phyloP scores from a whole-genome alignment of 2,329 filamentous ascomycete species.

The Leptographium procerum region DNA sequence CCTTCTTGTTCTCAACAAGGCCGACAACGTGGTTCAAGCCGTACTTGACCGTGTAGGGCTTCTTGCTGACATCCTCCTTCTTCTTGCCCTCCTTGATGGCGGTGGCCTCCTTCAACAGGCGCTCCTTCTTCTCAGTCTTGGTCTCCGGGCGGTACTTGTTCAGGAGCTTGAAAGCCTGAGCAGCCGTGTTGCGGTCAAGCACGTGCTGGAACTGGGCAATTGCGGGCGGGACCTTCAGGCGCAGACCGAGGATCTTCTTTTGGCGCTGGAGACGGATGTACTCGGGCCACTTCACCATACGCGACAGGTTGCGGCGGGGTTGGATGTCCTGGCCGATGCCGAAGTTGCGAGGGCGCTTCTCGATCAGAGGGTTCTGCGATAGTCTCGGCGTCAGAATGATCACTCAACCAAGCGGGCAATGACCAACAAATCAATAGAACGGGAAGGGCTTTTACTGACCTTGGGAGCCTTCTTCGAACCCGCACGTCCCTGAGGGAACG shows the following conservation, averaged over 20 bases:
- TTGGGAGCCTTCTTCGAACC: conserved; percentile 88
- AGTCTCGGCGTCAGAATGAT: conserved; percentile 11
- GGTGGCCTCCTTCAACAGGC: conserved; percentile 93
- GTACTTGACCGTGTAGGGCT: conserved; percentile 99
- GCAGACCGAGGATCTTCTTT: conserved; percentile 92
- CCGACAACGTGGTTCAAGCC: conserved; percentile 99
- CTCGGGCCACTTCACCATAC: conserved; percentile 99
- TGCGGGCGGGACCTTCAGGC: conserved; percentile 94
- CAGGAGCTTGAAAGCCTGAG: conserved; percentile 96
- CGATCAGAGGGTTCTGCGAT: conserved; percentile 97
- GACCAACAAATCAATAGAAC: neutral
- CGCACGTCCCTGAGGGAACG: conserved; percentile 91
- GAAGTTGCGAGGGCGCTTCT: conserved; percentile 96
- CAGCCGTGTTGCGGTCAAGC: conserved; percentile 91
- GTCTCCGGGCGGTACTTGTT: conserved; percentile 99
- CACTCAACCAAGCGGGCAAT: neutral
- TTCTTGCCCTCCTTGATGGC: conserved; percentile 98
- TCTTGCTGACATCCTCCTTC: conserved; percentile 99
- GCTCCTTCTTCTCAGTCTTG: conserved; percentile 99
- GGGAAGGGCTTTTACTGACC: conserved; percentile 47
- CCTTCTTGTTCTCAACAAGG: conserved; percentile 99
- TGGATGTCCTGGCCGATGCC: conserved; percentile 99
- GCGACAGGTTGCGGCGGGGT: conserved; percentile 85
- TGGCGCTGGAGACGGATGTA: conserved; percentile 96
- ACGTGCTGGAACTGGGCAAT: conserved; percentile 97